Evolutionary conservation across 495 filamentous ascomycete species (phyloP).

Genomic region (Neurospora africana): DNA sequence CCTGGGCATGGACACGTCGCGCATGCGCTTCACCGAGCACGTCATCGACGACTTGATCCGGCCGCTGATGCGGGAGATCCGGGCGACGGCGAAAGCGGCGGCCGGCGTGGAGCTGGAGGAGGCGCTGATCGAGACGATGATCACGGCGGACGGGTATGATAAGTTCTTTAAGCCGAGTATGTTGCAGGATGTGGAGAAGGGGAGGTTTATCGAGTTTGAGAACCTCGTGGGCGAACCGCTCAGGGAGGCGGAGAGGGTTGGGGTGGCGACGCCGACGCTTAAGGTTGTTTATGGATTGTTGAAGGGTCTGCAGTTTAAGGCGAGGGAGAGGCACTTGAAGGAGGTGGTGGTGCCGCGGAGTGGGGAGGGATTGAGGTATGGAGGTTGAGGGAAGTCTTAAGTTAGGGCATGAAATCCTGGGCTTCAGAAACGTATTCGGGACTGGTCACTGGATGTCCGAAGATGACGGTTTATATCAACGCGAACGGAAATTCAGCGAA

Average conservation of each 20-base stretch:
- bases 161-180: constrained; percentile 37
- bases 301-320: constrained; percentile 32
- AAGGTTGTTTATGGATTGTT: constrained; percentile 31
- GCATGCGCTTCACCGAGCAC: constrained; percentile 18
- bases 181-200: constrained; percentile 36
- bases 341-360: constrained; percentile 2
- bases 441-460: neutral
- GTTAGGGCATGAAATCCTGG: neutral
- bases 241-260: constrained; percentile 31
- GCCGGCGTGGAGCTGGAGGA: constrained; percentile 24
- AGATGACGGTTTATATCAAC: neutral
- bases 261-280: constrained; percentile 37
- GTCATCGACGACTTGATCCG: constrained; percentile 13
- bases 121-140: constrained; percentile 24
- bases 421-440: neutral
- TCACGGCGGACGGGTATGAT: constrained; percentile 28
- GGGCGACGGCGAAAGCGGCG: constrained; percentile 6
- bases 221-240: constrained; percentile 44
- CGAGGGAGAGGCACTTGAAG: constrained; percentile 24
- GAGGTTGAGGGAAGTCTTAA: neutral
- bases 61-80: constrained; percentile 17
- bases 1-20: constrained; percentile 36
- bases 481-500: neutral
- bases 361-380: constrained; percentile 6
- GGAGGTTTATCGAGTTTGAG: constrained; percentile 43